Evolutionary conservation across 495 filamentous ascomycete genomes (phyloP), one percentile per base, ranked within the genome.

Genomic region (Penicillium antarcticum): DNA sequence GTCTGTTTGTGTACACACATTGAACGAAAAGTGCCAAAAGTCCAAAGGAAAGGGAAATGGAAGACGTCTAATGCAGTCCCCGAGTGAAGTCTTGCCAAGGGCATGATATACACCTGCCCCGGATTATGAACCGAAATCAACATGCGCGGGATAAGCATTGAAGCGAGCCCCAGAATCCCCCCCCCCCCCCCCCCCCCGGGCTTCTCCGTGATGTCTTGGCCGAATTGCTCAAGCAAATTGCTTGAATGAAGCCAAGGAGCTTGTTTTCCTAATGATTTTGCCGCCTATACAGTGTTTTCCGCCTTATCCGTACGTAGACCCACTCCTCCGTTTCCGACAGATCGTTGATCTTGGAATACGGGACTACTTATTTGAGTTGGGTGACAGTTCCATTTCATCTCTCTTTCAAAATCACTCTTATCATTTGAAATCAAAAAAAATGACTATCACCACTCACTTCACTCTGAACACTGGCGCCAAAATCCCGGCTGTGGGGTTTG

Each of bases 391-490:
- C 19, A 19, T 16, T 41, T 32, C 6, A 8, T 42, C 16, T 9
- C 23, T 29, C 23, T 23, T 42, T 26, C 24, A 29, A 29, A 1
- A 9, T 29, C 21, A 23, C 24, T n/a, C 5, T 1, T 11, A 24
- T 13, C 12, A 56, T 23, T 39, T 19, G 21, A 5, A 32, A 40
- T 7, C 29, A 35, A 1, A 36, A 26, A 53, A 4, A 16, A 75
- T 73, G 66, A 60, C 70, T 55, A 61, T 67, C 26, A 58, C 58
- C n/a, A 70, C 70, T 5, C 68, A 73, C 45, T 64, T 73, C 34
- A 67, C 57, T 3, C 62, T 77, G 14, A 77, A 77, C 52, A 75
- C 70, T 11, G 72, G 72, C 14, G 64, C 69, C 19, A 56, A 65
- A 12, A 73, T 77, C 42, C 73, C 68, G 17, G 46, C 61, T 12